Evolutionary conservation across 2,329 filamentous ascomycete genomes (phyloP), one percentile per base, ranked within the genome.

Genomic region (Triangularia verruculosa): DNA sequence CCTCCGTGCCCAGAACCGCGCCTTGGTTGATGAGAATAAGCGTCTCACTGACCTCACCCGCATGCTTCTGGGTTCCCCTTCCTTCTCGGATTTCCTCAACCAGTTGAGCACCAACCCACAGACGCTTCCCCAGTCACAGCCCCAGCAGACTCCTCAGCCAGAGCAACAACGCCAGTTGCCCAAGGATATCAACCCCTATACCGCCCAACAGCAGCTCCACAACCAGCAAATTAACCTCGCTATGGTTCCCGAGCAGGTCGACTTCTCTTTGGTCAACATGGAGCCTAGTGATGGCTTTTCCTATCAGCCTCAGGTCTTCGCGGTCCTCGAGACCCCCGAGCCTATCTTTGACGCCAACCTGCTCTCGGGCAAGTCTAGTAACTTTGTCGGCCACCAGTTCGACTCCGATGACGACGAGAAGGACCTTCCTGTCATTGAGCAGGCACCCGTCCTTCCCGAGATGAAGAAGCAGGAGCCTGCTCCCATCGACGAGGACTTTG

Each of bases 1-100:
- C 54, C 84, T 97, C 32, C 89, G 91, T 67, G 79, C 84, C 34
- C 89, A 96, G 77, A 98, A 97, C 81, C 86, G 87, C 57, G 88
- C 90, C 39, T 84, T 99, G 17, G 80, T 87, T 69, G 91, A 96
- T 55, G 93, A 97, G 82, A 96, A 96, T 78, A 88, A 88, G 73
- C 91, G 91, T 56, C 80, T 94, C 59, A 86, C 85, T 8, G 89
- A 92, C 69, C 80, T 94, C 17, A 91, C 89, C n/a, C 89, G 88
- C 75, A 92, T 92, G 86, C 87, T 94, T 27, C 83, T 94, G 17
- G 87, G 87, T 4, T 94, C 92, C 6, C 85, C 91, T 13, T 89
- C 92, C 6, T 96, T 98, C 77, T 92, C 86, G 68, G 89, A 86
- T 78, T 93, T 91, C 74, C 83, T 97, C 53, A 86, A 91, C 71